phyloP scores from a whole-genome alignment of 345 rosid genomes.

The rapeseed (Brassica napus) region DNA sequence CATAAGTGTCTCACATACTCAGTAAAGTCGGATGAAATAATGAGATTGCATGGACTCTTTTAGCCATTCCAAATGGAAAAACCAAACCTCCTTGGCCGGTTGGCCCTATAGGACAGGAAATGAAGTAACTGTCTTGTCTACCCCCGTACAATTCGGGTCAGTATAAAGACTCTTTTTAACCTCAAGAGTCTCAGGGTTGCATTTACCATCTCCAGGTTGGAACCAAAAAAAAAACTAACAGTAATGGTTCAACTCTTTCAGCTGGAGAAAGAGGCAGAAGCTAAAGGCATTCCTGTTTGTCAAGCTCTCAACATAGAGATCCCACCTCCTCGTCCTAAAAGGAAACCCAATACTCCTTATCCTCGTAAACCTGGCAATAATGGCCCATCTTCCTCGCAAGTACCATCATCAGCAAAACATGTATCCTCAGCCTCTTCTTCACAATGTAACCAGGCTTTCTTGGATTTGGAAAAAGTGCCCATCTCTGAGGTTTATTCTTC shows the following conservation, averaged over 20 bases:
- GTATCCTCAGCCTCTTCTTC: conserved; percentile 50
- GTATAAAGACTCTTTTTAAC: conserved; percentile 21
- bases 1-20: conserved; percentile 8
- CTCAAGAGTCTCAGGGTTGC: conserved; percentile 28
- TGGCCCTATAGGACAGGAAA: conserved; percentile 31
- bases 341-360: conserved; percentile 94
- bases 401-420: conserved; percentile 42
- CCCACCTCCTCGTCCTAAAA: conserved; percentile 98
- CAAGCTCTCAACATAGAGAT: conserved; percentile 84
- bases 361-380: conserved; percentile 69
- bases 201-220: conserved; percentile 18
- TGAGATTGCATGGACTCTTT: conserved; percentile 33
- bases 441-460: conserved; percentile 41
- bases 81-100: conserved; percentile 17
- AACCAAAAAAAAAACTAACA: conserved; percentile 2
- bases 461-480: conserved; percentile 72
- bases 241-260: conserved; percentile 36
- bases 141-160: conserved; percentile 35
- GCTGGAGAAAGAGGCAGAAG: conserved; percentile 95
- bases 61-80: conserved; percentile 29
- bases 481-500: conserved; percentile 53
- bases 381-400: conserved; percentile 42
- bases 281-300: conserved; percentile 78
- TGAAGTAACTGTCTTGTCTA: conserved; percentile 31
- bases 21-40: conserved; percentile 23